Base-by-base conservation (phyloP, 129 eudicot species). In the Artemisia argyi region DNA sequence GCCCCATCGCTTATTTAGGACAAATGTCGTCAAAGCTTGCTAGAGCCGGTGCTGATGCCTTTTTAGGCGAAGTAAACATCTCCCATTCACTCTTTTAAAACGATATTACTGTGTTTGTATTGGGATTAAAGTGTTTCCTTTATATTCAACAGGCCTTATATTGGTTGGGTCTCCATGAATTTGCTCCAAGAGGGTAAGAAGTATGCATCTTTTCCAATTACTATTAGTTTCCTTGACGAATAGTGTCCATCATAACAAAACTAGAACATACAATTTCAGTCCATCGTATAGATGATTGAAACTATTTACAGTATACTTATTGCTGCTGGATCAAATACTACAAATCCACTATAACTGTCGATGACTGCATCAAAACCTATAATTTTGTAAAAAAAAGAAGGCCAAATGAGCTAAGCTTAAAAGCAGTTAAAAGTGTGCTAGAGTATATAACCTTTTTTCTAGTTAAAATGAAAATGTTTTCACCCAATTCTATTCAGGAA, bases 1-100 rank as follows among this genome's bases (percentile, higher is more conserved):
- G 96, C 83, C 99, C 99, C 9, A 83, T 90, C 12, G 97, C 97
- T 39, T 94, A 90, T 69, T 35, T 94, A 80, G 95, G 91, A 2
- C 85, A 88, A 39, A 80, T 90, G 80, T 72, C 87, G 1, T 85
- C 99, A 12, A 62, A 66, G 61, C 89, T 90, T 9, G 93, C 83
- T 2, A 84, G 80, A 70, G 73, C 72, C 24, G 93, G 76, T 61
- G 93, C 90, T 2, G 82, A 90, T 51, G 49, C 71, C 11, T 90
- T 94, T 57, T 15, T 82, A 71, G 89, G 85, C 60, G 97, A 94
- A 73, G 99, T 94, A 88, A 68, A 58, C 22, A 47, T 66, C 16
- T 30, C 35, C 8, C 8, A 5, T 59, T 73, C 30, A 13, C 17
- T 16, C 0, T 14, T 59, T 59, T 28, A 19, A 56, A 28, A 28